These are phyloP conservation scores for Pythium coloratum DNA, from an alignment of 352 stramenopile genomes.

Conservation along the genomic window DNA sequence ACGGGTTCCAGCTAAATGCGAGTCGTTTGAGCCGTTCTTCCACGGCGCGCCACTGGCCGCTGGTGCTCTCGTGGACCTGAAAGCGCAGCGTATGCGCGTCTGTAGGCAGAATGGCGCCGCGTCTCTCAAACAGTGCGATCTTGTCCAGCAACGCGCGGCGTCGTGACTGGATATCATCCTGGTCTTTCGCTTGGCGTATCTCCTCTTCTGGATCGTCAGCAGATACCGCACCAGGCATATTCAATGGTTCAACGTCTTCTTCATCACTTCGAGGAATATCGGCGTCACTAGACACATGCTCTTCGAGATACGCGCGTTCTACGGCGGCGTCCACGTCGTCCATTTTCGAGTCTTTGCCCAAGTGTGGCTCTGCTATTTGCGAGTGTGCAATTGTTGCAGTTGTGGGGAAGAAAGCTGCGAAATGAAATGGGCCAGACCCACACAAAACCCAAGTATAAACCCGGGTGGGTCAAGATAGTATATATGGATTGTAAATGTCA, in stretches of 20 bases:
- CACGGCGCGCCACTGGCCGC: slow-evolving; percentile 56
- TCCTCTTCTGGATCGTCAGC: not conserved
- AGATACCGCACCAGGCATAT: not conserved
- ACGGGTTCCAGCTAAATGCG: slow-evolving; percentile 70
- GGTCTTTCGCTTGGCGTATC: not conserved
- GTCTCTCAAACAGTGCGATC: slow-evolving; percentile 54
- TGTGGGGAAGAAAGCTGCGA: slow-evolving; percentile 9
- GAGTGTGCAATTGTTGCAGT: slow-evolving; percentile 10
- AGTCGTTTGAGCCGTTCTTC: slow-evolving; percentile 61
- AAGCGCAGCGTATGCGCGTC: slow-evolving; percentile 68
- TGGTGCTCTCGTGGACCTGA: slow-evolving; percentile 65
- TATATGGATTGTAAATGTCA: not conserved
- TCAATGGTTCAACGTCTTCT: not conserved
- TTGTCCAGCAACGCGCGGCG: slow-evolving; percentile 42
- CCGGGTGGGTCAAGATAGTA: not conserved
- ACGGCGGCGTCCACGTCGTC: not conserved
- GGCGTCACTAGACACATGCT: not conserved
- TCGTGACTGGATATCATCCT: slow-evolving; percentile 5
- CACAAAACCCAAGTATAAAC: not conserved
- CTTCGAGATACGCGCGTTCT: slow-evolving; percentile 6
- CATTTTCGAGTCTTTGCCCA: not conserved
- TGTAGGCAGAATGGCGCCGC: slow-evolving; percentile 51
- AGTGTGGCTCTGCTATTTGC: not conserved
- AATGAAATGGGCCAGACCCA: not conserved
- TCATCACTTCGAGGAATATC: not conserved